A percentile compares a stretch with the other conserved stretches of the same genome.
These are phyloP conservation scores for Trichoderma sp. DNA, from an alignment of 2,329 filamentous ascomycete species.

Conservation along the genomic window DNA sequence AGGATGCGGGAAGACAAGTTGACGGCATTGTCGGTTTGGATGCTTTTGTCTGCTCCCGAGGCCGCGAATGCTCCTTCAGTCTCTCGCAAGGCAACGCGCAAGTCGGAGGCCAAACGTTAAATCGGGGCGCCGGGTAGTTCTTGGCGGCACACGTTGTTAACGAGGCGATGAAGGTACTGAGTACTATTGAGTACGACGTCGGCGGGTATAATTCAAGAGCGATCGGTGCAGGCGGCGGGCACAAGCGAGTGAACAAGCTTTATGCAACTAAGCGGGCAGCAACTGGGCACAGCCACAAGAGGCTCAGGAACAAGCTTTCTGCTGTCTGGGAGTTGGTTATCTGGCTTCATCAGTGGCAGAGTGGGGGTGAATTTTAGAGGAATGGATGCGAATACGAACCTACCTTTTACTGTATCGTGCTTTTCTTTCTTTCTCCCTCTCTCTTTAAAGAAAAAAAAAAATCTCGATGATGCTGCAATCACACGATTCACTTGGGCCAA, in stretches of 20 bases:
- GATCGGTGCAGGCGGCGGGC: neutral
- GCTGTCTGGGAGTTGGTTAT: neutral
- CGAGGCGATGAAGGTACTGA: constrained; percentile 1
- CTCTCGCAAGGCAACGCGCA: constrained; percentile 15
- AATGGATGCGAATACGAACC: constrained; percentile 16
- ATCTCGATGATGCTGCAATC: neutral
- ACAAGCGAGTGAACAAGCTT: neutral
- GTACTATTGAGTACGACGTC: neutral
- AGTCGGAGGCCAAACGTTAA: constrained; percentile 15
- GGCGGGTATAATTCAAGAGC: neutral
- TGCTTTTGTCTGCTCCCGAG: constrained; percentile 16
- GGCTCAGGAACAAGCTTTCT: constrained; percentile 13
- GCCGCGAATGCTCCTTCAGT: constrained; percentile 15
- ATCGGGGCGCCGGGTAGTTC: neutral
- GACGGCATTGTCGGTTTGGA: constrained; percentile 58
- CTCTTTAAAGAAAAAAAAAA: neutral
- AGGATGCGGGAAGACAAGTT: constrained; percentile 92
- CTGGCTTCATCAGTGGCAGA: constrained; percentile 8
- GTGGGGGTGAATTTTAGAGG: neutral
- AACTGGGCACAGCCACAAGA: neutral
- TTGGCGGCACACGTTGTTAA: constrained; percentile 1
- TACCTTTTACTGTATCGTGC: neutral
- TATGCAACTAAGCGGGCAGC: constrained; percentile 13
- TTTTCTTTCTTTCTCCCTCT: neutral
- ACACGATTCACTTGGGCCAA: neutral